Base-by-base conservation (phyloP, 305 asterid genomes). In the Stenogyne calaminthoides region DNA sequence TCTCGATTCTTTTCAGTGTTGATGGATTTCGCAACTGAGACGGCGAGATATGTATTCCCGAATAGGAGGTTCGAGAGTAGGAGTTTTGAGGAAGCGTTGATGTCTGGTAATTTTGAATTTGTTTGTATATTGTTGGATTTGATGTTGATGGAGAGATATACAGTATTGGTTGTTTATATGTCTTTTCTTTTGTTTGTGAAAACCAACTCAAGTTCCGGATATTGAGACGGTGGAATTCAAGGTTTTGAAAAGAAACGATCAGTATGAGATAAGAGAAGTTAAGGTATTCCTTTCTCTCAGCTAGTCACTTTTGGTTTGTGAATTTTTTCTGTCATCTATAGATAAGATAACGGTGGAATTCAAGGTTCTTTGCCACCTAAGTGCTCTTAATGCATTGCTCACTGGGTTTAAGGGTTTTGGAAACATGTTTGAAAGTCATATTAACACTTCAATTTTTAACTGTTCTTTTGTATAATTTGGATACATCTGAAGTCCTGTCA, bases 241-340 rank as follows among this genome's bases (percentile, higher is more conserved):
- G 85, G 88, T 93, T 83, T 70, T 93, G 61, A 80, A 81, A 56
- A 80, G 87, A 70, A 82, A 75, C 34, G 86, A 84, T 49, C 71
- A 54, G 77, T 93, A 91, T 59, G 98, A 93, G 84, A 89, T 91
- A 61, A 82, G 98, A 75, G 80, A 91, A 84, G 93, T 93, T 6
- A 91, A 91, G 97, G 97, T 93, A 82, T 57, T 25, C 3, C 40
- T 75, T 39, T 6, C 20, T 67, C 67, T 68, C 57, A 44, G 12
- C 39, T 72, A 37, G 40, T 51, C 42, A 7, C 1, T 75, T 36
- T 51, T 42, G 39, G 73, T 68, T 20, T 61, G 32, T 46, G 49
- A 9, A 27, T 14, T 40, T 18, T 6, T 27, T 39, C 5, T 8
- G 32, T 4, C 18, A 3, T 46, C n/a, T n/a, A 15, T 14, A 46